phyloP scores from a whole-genome alignment of 192 early-diverging fungal species.

The Lunasporangiospora selenospora region DNA sequence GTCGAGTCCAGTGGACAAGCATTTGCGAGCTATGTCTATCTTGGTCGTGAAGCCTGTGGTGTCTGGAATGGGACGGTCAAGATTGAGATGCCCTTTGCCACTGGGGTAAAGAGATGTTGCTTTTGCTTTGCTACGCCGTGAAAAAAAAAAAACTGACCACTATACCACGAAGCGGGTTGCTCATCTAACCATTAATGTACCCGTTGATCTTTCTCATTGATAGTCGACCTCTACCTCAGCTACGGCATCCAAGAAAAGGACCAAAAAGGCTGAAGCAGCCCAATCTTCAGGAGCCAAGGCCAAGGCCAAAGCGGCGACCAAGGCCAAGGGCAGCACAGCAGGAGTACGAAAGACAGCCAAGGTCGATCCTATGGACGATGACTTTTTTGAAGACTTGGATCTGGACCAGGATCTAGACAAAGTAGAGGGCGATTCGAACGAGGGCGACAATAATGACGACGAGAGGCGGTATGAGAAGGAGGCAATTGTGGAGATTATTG shows the following conservation, averaged over 20 bases:
- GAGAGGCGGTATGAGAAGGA: constrained; percentile 4
- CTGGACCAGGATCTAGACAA: constrained; percentile 8
- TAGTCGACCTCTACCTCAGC: background rate
- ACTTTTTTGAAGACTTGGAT: constrained; percentile 16
- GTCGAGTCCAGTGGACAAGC: constrained; percentile 65
- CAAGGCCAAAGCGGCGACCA: constrained; percentile 15
- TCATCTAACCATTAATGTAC: no score
- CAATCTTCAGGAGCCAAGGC: background rate
- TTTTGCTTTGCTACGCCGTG: no score
- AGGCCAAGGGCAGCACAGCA: background rate
- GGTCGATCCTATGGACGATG: background rate
- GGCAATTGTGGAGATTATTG: background rate
- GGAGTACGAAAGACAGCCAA: background rate
- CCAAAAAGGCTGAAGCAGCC: constrained; percentile 4
- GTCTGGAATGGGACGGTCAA: constrained; percentile 55
- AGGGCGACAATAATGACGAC: background rate
- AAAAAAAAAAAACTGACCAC: no score
- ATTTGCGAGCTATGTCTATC: constrained; percentile 67
- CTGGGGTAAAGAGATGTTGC: constrained; percentile 47
- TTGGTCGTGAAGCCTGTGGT: constrained; percentile 53
- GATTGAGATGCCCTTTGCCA: constrained; percentile 51
- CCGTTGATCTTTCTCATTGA: no score
- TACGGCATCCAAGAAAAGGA: constrained; percentile 1
- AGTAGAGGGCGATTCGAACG: background rate
- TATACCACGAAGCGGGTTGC: no score